These are phyloP conservation scores for Serendipita sp. DNA, from an alignment of 768 basidiomycete species.

Conservation along the genomic window DNA sequence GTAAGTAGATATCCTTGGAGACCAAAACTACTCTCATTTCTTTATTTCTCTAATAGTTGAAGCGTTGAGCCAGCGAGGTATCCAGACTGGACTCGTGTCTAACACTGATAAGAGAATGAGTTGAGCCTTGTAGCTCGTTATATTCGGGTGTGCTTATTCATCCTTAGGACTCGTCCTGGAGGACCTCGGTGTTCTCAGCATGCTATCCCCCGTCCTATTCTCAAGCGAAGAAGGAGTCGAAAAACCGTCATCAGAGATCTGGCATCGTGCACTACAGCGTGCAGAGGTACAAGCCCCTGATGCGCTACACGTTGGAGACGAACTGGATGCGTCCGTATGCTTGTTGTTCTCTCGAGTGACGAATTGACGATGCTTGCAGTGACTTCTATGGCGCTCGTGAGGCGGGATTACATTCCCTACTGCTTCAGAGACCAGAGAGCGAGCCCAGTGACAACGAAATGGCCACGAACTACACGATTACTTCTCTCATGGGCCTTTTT, in stretches of 20 bases:
- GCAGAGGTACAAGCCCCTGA: slow-evolving; percentile 25
- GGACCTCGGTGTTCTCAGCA: slow-evolving; percentile 39
- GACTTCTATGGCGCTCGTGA: slow-evolving; percentile 47
- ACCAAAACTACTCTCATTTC: slow-evolving; percentile 9
- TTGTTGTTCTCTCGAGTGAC: background rate
- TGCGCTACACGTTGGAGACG: slow-evolving; percentile 63
- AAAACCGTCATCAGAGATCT: slow-evolving; percentile 51
- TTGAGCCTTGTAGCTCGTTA: slow-evolving; percentile 21
- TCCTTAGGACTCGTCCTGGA: slow-evolving; percentile 31
- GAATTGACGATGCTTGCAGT: slow-evolving; percentile 21
- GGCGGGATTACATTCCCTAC: slow-evolving; percentile 40
- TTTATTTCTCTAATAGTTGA: slow-evolving; percentile 23
- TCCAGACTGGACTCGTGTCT: slow-evolving; percentile 47
- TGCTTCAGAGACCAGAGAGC: slow-evolving; percentile 38
- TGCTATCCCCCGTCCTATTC: slow-evolving; percentile 40
- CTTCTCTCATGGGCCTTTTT: background rate
- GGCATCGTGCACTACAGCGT: slow-evolving; percentile 28
- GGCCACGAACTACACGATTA: slow-evolving; percentile 20
- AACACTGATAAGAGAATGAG: slow-evolving; percentile 62
- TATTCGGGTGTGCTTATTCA: background rate
- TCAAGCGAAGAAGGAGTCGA: slow-evolving; percentile 55
- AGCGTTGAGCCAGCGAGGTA: slow-evolving; percentile 26
- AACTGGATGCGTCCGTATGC: slow-evolving; percentile 38
- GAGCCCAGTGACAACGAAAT: slow-evolving; percentile 30
- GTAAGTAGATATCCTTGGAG: slow-evolving; percentile 21